These are phyloP conservation scores for Phialophora expanda DNA, from an alignment of 2,329 filamentous ascomycete species.

Conservation along the genomic window DNA sequence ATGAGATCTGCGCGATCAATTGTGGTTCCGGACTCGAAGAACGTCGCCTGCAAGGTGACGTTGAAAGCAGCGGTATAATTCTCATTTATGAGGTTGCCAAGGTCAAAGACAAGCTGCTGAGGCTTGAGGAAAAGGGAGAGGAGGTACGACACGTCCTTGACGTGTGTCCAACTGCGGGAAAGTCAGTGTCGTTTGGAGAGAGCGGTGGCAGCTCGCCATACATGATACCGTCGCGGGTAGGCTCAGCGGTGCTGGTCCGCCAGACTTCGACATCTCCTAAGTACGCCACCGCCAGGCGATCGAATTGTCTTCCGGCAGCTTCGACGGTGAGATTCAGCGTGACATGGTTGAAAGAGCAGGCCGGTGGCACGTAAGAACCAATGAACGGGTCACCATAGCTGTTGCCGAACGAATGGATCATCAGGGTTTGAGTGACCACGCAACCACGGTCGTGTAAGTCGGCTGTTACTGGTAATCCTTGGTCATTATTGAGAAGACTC, in stretches of 20 bases:
- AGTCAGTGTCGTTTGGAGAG: background rate
- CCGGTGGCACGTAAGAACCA: constrained; percentile 1
- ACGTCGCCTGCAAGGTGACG: constrained; percentile 9
- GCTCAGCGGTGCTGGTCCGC: constrained; percentile 16
- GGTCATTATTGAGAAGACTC: background rate
- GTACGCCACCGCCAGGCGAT: constrained; percentile 10
- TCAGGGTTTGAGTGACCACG: background rate
- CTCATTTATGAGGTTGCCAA: constrained; percentile 15
- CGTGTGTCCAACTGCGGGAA: constrained; percentile 3
- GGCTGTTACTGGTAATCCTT: background rate
- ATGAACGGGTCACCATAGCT: constrained; percentile 14
- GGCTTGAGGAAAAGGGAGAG: background rate
- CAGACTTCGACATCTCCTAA: constrained; percentile 13
- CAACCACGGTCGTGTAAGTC: background rate
- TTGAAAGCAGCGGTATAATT: constrained; percentile 14
- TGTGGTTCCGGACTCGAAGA: background rate
- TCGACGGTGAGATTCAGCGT: constrained; percentile 13
- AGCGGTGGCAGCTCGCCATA: background rate
- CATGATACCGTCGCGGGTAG: constrained; percentile 8
- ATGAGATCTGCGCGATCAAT: constrained; percentile 2
- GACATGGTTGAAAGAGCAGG: constrained; percentile 12
- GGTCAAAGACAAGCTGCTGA: constrained; percentile 10
- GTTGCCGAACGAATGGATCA: constrained; percentile 16
- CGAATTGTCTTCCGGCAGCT: constrained; percentile 12
- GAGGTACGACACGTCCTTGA: constrained; percentile 17